phyloP scores from a whole-genome alignment of 2,329 filamentous ascomycete species.

The Colletotrichum cereale region DNA sequence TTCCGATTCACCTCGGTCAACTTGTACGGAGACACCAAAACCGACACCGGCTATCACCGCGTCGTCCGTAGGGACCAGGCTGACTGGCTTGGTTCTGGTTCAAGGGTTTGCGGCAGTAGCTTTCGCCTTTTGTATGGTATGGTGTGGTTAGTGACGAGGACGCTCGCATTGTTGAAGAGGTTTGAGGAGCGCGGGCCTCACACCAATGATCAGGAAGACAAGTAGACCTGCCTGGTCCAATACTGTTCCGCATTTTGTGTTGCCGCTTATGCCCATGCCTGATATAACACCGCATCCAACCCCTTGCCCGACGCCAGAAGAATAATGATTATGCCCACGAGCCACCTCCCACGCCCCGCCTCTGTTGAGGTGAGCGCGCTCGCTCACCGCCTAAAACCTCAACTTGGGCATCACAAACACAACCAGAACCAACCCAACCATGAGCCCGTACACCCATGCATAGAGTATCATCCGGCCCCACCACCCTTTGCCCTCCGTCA shows the following conservation, averaged over 20 bases:
- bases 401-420: conserved; percentile 92
- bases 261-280: conserved; percentile 6
- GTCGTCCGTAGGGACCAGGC: neutral
- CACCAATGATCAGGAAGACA: neutral
- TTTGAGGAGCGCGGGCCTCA: neutral
- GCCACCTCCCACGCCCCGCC: too few relatives aligned
- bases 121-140: neutral
- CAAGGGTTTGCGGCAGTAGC: neutral
- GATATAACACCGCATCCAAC: neutral
- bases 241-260: neutral
- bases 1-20: neutral
- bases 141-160: neutral
- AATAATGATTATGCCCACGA: neutral
- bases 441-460: conserved; percentile 84
- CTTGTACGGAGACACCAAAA: neutral
- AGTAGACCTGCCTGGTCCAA: neutral
- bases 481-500: conserved; percentile 92
- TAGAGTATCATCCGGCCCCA: conserved; percentile 88
- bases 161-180: neutral
- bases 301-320: neutral
- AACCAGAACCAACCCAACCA: conserved; percentile 81
- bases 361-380: too few relatives aligned
- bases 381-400: conserved; percentile 71
- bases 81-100: neutral
- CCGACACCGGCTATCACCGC: neutral